phyloP scores from a whole-genome alignment of 2,329 filamentous ascomycete genomes.

The Aureobasidium sp. region DNA sequence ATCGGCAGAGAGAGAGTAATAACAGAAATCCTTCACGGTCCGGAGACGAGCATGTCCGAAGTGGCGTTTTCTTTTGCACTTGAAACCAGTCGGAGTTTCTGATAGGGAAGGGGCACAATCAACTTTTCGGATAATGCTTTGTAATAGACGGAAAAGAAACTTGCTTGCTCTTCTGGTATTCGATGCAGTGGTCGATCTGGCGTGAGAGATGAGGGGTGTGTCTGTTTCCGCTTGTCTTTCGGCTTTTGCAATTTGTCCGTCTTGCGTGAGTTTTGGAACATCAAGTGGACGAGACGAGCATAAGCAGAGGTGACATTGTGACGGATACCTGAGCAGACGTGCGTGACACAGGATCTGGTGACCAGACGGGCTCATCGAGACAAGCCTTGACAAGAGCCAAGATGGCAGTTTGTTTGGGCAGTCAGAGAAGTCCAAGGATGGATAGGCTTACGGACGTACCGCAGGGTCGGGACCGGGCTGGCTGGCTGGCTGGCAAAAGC shows the following conservation, averaged over 20 bases:
- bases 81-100: neutral
- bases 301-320: slow-evolving; percentile 1
- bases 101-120: neutral
- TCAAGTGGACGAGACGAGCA: neutral
- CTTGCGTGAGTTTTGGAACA: neutral
- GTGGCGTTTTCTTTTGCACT: neutral
- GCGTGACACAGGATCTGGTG: neutral
- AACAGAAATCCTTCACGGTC: neutral
- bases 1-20: neutral
- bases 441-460: neutral
- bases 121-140: neutral
- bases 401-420: neutral
- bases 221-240: neutral
- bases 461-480: neutral
- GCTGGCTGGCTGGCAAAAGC: neutral
- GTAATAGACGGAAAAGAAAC: neutral
- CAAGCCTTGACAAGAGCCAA: neutral
- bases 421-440: neutral
- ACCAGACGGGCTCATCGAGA: neutral
- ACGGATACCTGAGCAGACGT: neutral
- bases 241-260: too few species aligned
- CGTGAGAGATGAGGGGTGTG: neutral
- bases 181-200: neutral
- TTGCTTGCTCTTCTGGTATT: neutral
- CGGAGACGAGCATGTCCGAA: neutral